A percentile compares a stretch with the other conserved stretches of the same genome.
Evolutionary conservation across 139 green algal genomes (phyloP).

Genomic region (Micractinium conductrix): DNA sequence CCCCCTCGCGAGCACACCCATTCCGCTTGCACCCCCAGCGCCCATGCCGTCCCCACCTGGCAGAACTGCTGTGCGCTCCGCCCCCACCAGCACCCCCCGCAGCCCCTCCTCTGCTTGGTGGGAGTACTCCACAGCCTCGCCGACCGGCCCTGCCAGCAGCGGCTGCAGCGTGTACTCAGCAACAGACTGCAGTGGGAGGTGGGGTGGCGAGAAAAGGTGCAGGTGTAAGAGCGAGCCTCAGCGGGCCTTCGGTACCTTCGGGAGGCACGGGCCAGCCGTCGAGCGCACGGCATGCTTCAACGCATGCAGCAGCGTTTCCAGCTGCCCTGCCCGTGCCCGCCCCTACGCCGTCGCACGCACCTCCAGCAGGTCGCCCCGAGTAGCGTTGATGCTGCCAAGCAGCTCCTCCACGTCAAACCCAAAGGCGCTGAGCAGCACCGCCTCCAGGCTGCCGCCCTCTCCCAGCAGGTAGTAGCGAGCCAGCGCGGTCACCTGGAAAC

Average conservation of each 20-base stretch:
- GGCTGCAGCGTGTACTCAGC: conserved; percentile 4
- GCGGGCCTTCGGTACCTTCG: too few species aligned
- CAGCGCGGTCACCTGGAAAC: background rate
- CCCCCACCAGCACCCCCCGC: background rate
- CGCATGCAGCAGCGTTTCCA: too few species aligned
- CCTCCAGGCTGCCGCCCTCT: background rate
- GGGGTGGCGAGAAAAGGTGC: too few species aligned
- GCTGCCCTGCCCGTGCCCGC: background rate
- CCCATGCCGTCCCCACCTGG: background rate
- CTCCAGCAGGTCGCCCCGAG: background rate
- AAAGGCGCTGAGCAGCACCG: background rate
- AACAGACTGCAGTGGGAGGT: too few species aligned
- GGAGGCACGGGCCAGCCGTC: too few species aligned
- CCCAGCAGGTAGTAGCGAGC: conserved; percentile 26
- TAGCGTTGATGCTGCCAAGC: background rate
- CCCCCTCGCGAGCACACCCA: too few species aligned
- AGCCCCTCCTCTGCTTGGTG: background rate
- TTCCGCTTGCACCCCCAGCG: too few species aligned
- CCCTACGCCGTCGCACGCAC: background rate
- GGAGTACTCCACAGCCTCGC: background rate
- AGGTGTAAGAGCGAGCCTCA: too few species aligned
- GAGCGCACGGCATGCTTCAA: too few species aligned
- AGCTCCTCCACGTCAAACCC: background rate
- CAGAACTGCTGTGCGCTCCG: background rate
- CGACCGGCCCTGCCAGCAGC: background rate